phyloP scores from a whole-genome alignment of 176 grass and related monocot species.

The Cymbopogon citratus region DNA sequence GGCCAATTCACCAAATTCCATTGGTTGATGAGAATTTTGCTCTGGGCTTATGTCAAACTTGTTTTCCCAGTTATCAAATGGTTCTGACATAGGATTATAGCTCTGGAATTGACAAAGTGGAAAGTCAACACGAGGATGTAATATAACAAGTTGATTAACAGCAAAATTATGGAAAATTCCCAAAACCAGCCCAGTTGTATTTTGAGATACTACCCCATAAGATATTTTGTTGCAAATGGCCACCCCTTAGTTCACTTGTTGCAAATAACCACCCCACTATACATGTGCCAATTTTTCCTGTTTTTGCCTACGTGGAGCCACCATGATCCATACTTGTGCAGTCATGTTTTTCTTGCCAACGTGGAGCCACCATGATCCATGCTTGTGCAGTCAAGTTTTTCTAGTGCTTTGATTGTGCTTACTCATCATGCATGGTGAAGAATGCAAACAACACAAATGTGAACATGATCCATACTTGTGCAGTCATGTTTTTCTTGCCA shows the following conservation, averaged over 20 bases:
- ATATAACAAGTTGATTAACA: slow-evolving; percentile 5
- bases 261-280: neutral
- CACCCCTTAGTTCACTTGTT: neutral
- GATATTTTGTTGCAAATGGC: neutral
- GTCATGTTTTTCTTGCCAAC: too few species aligned
- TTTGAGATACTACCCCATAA: neutral
- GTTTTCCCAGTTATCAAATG: slow-evolving; percentile 74
- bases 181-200: neutral
- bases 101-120: slow-evolving; percentile 43
- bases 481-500: too few species aligned
- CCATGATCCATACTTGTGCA: too few species aligned
- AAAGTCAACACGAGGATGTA: slow-evolving; percentile 8
- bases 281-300: neutral
- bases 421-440: too few species aligned
- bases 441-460: too few species aligned
- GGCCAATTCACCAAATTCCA: slow-evolving; percentile 42
- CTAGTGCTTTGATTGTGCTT: too few species aligned
- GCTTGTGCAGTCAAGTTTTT: too few species aligned
- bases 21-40: slow-evolving; percentile 36
- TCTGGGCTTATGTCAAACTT: slow-evolving; percentile 54
- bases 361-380: too few species aligned
- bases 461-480: too few species aligned
- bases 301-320: neutral
- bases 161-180: neutral
- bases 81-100: slow-evolving; percentile 86